Conservation (phyloP, 208 protist species). For the Naegleria gruberi region DNA sequence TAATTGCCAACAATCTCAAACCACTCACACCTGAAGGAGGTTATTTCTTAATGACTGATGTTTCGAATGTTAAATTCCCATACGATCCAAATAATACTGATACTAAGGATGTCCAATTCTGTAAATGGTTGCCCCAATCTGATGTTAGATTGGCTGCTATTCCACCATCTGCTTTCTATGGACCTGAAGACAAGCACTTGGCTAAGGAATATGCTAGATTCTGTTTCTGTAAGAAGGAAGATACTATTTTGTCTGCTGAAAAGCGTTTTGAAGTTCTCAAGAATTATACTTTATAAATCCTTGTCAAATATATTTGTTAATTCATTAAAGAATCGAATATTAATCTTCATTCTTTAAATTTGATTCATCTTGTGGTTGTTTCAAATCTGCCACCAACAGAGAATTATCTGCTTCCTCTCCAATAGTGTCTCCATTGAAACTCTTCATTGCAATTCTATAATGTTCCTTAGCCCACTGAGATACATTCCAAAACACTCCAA, state of each 20-base stretch:
- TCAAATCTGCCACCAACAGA: too few species aligned
- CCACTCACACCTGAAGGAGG: slow-evolving; percentile 53
- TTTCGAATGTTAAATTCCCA: slow-evolving; percentile 53
- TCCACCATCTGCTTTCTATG: slow-evolving; percentile 48
- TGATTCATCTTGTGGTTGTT: too few species aligned
- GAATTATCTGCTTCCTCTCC: too few species aligned
- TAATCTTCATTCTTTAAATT: too few species aligned
- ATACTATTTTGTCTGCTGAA: slow-evolving; percentile 36
- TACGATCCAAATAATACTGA: slow-evolving; percentile 50
- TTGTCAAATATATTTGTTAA: too few species aligned
- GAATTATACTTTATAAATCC: neutral
- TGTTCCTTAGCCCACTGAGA: too few species aligned
- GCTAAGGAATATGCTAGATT: slow-evolving; percentile 45
- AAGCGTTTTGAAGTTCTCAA: neutral
- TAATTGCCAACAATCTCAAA: slow-evolving; percentile 43
- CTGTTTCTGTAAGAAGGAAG: slow-evolving; percentile 57
- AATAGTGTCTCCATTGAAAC: too few species aligned
- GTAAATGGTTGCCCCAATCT: slow-evolving; percentile 66
- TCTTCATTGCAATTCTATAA: too few species aligned
- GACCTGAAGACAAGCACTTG: slow-evolving; percentile 33
- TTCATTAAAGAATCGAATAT: too few species aligned
- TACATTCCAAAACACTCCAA: too few species aligned
- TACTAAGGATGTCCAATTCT: slow-evolving; percentile 69
- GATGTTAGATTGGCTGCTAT: slow-evolving; percentile 68
- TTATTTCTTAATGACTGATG: slow-evolving; percentile 77